Conservation (phyloP, 495 filamentous ascomycete genomes). For the Podospora comata region DNA sequence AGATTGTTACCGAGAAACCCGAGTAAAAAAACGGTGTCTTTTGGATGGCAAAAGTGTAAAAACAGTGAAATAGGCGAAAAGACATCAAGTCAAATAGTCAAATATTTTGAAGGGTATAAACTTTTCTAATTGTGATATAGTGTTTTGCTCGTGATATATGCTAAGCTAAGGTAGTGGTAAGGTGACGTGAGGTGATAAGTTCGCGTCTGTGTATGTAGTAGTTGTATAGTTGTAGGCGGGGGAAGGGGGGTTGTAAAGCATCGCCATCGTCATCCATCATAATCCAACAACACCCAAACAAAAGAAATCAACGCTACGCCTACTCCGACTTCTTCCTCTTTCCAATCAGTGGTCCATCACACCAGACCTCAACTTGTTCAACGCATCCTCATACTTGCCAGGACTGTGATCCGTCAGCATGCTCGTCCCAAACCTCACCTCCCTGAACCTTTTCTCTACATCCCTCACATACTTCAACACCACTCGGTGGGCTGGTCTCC, state of each 20-base stretch:
- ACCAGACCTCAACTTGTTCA: constrained; percentile 39
- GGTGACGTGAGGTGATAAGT: not conserved
- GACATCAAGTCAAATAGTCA: not conserved
- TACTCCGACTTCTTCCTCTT: not conserved
- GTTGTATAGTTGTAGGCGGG: too few relatives aligned
- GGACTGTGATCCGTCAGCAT: constrained; percentile 78
- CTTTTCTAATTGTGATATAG: not conserved
- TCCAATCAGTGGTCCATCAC: constrained; percentile 22
- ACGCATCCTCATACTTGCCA: constrained; percentile 63
- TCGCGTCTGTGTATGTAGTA: not conserved
- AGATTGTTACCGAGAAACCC: constrained; percentile 47
- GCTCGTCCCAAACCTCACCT: constrained; percentile 65
- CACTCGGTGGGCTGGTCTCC: constrained; percentile 60
- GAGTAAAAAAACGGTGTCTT: constrained; percentile 15
- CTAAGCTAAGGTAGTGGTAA: not conserved
- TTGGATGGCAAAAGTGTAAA: not conserved
- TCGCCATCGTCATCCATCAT: not conserved
- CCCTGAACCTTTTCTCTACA: constrained; percentile 64
- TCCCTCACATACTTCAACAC: constrained; percentile 64
- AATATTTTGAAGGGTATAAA: not conserved
- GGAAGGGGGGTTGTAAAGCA: not conserved
- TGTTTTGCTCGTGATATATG: not conserved
- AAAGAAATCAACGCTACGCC: not conserved
- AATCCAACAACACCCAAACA: not conserved
- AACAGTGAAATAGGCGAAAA: not conserved